phyloP scores from a whole-genome alignment of 108 stramenopile species.

The Cyclotella cryptica region DNA sequence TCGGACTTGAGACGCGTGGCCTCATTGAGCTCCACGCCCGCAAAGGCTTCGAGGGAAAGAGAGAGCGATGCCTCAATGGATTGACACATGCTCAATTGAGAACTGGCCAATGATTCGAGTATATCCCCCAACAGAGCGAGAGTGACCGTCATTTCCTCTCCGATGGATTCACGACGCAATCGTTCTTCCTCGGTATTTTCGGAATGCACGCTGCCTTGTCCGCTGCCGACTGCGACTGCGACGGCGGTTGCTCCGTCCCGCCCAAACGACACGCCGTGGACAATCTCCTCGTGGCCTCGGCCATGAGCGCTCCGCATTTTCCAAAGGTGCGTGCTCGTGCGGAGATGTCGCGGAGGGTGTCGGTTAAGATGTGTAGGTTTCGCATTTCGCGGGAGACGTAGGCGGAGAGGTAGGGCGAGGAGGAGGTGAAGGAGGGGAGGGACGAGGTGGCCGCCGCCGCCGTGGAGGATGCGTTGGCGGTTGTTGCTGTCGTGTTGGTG shows the following conservation, averaged over 20 bases:
- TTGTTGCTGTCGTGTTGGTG: background rate
- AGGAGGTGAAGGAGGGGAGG: slow-evolving; percentile 75
- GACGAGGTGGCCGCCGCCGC: background rate
- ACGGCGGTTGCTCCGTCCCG: background rate
- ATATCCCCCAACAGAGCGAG: slow-evolving; percentile 68
- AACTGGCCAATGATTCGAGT: slow-evolving; percentile 83
- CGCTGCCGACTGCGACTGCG: too few species aligned
- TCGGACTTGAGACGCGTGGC: slow-evolving; percentile 62
- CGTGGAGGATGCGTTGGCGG: background rate
- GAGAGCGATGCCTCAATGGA: slow-evolving; percentile 80
- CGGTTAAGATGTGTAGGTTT: slow-evolving; percentile 66
- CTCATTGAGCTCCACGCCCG: slow-evolving; percentile 64
- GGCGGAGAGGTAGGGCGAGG: slow-evolving; percentile 83
- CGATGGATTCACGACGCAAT: background rate
- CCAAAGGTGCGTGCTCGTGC: slow-evolving; percentile 81
- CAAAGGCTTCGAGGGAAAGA: slow-evolving; percentile 74
- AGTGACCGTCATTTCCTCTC: slow-evolving; percentile 69
- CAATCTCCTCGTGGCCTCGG: slow-evolving; percentile 82
- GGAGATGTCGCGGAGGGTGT: slow-evolving; percentile 80
- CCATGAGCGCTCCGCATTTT: slow-evolving; percentile 84
- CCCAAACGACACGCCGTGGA: slow-evolving; percentile 70
- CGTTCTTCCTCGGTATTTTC: background rate
- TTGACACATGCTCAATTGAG: slow-evolving; percentile 79
- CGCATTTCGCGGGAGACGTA: slow-evolving; percentile 85
- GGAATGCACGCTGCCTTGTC: background rate